Base-by-base conservation (phyloP, 1,284 basidiomycete species). In the Heterobasidion irregulare region DNA sequence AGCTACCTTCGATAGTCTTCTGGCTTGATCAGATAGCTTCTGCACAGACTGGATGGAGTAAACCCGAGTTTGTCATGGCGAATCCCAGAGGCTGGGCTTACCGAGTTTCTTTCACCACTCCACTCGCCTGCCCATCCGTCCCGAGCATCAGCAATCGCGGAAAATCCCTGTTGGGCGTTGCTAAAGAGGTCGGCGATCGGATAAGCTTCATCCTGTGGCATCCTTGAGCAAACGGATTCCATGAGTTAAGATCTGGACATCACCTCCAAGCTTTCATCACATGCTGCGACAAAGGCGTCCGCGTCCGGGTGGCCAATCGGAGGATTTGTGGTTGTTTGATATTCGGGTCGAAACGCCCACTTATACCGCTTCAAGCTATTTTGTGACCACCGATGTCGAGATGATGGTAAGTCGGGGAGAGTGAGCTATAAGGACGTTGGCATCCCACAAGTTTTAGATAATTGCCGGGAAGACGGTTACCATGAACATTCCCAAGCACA, bases 361-460 rank as follows among this genome's bases (percentile, higher is more conserved):
- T 91, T 91, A 64, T 87, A 86, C 38, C 88, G 77, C 18, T 80
- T 75, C 47, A 74, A 64, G 62, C 83, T 82, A 61, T 82, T 83
- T 36, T 75, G 67, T 44, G 67, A 62, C 52, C 73, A 65, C n/a
- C 75, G 74, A n/a, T 41, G 3, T n/a, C 38, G 12, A 10, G 38
- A 48, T 10, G 7, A 47, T 44, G n/a, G 18, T 6, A 12, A 69
- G 66, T 52, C 72, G 61, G 51, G 69, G 66, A 8, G 67, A 44
- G 41, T 16, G 45, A 19, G 41, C 53, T 19, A 53, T 38, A 36
- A 6, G 2, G 41, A 12, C 44, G 49, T 35, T 7, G 4, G 26
- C n/a, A 33, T 16, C n/a, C n/a, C 38, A 41, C 10, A 8, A 10
- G 38, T 10, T 41, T 4, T 5, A 10, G 6, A 10, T 7, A 10